These are phyloP conservation scores for Vitis hybrid DNA, from an alignment of 177 flowering plant species.

Conservation along the genomic window DNA sequence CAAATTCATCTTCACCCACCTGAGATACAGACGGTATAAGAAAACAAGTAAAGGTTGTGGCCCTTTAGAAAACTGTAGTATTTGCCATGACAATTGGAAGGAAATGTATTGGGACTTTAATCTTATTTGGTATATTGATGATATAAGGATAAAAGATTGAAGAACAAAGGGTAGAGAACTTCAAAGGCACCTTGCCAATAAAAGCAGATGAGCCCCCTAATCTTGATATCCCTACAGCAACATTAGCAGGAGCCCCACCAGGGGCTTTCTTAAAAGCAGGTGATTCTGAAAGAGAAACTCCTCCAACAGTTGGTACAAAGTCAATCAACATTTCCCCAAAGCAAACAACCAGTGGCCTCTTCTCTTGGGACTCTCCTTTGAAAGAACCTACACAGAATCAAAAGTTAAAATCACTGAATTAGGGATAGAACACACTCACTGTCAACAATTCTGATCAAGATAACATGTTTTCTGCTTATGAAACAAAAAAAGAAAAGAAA, in stretches of 20 bases:
- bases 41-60: too few relatives aligned
- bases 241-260: constrained; percentile 74
- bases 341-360: constrained; percentile 41
- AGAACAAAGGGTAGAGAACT: too few relatives aligned
- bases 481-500: too few relatives aligned
- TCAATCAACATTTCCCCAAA: constrained; percentile 69
- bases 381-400: constrained; percentile 15
- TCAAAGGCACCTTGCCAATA: constrained; percentile 49
- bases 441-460: too few relatives aligned
- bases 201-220: constrained; percentile 60
- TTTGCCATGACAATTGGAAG: too few relatives aligned
- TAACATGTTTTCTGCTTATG: too few relatives aligned
- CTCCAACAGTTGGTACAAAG: constrained; percentile 54
- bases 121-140: too few relatives aligned
- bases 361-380: constrained; percentile 16
- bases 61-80: too few relatives aligned
- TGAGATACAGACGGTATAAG: constrained; percentile 10
- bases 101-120: too few relatives aligned
- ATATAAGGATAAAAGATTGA: too few relatives aligned
- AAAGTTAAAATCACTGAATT: too few relatives aligned
- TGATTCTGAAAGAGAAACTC: constrained; percentile 64
- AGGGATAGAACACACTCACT: too few relatives aligned
- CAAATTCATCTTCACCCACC: constrained; percentile 65
- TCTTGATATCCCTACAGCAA: constrained; percentile 56
- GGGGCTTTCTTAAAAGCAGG: constrained; percentile 63